A percentile compares a stretch with the other conserved stretches of the same genome.
Evolutionary conservation across 208 protist genomes (phyloP).

Genomic region (Trypanosoma grayi): DNA sequence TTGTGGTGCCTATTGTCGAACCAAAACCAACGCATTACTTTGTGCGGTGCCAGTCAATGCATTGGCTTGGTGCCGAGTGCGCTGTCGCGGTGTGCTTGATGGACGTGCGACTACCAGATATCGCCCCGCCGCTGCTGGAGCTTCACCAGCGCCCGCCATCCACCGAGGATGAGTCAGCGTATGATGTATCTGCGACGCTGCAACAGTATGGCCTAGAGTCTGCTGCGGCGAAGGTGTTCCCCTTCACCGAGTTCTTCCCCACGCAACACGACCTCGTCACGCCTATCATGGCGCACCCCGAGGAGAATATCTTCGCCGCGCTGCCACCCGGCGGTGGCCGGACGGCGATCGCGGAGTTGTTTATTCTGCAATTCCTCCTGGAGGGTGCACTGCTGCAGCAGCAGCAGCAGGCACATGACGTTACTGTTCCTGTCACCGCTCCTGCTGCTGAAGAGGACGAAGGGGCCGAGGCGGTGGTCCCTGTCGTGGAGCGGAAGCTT

Average conservation of each 20-base stretch:
- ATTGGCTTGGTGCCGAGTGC: slow-evolving; percentile 83
- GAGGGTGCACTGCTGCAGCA: slow-evolving; percentile 40
- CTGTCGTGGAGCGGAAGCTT: slow-evolving; percentile 36
- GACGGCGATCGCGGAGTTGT: slow-evolving; percentile 85
- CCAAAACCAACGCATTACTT: slow-evolving; percentile 96
- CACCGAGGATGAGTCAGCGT: slow-evolving; percentile 58
- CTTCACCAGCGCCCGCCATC: slow-evolving; percentile 59
- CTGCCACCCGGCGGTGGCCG: slow-evolving; percentile 96
- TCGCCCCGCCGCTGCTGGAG: slow-evolving; percentile 68
- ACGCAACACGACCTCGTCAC: slow-evolving; percentile 94
- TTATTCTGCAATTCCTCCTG: slow-evolving; percentile 77
- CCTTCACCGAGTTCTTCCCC: slow-evolving; percentile 94
- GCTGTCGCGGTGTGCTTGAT: slow-evolving; percentile 91
- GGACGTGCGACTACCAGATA: slow-evolving; percentile 89
- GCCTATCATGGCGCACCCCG: slow-evolving; percentile 92
- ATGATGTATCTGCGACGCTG: slow-evolving; percentile 73
- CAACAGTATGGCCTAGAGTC: slow-evolving; percentile 78
- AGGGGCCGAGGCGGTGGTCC: neutral
- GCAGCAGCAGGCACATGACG: no score
- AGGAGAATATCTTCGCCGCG: slow-evolving; percentile 95
- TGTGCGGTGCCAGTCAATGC: slow-evolving; percentile 86
- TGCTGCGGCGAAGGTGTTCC: slow-evolving; percentile 73
- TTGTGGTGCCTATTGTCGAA: slow-evolving; percentile 97
- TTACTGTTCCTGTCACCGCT: no score
- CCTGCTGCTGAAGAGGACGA: neutral